Evolutionary conservation across 2,329 filamentous ascomycete species (phyloP).

Genomic region (Chaetomium olivaceum): DNA sequence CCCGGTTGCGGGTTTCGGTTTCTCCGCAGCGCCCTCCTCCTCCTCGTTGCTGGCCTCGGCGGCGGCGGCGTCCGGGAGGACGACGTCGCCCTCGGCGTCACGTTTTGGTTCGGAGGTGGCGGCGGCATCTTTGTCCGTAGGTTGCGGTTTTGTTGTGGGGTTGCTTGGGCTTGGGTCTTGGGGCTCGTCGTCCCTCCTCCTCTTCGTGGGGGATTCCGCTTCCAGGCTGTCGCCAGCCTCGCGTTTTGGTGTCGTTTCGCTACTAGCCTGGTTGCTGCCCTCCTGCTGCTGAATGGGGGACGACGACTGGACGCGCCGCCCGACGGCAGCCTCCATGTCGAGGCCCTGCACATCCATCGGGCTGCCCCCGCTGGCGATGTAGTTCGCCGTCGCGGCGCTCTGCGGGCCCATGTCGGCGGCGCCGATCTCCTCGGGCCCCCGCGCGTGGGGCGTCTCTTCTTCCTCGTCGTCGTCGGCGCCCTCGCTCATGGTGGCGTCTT

Average conservation of each 20-base stretch:
- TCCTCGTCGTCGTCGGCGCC: slow-evolving; percentile 41
- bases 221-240: slow-evolving; percentile 54
- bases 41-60: background rate
- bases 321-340: slow-evolving; percentile 62
- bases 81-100: slow-evolving; percentile 26
- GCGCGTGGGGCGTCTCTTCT: slow-evolving; percentile 73
- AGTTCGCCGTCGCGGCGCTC: slow-evolving; percentile 43
- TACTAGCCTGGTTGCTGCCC: slow-evolving; percentile 24
- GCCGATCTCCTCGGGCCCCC: slow-evolving; percentile 82
- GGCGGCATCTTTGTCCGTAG: background rate
- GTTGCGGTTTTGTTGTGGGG: slow-evolving; percentile 11
- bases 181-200: slow-evolving; percentile 47
- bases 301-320: slow-evolving; percentile 40
- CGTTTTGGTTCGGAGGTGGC: background rate
- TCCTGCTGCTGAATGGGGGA: slow-evolving; percentile 33
- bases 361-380: slow-evolving; percentile 41
- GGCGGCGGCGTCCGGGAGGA: slow-evolving; percentile 15
- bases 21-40: background rate
- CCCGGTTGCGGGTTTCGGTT: background rate
- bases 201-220: slow-evolving; percentile 44
- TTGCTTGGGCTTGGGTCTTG: background rate
- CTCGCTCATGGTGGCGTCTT: slow-evolving; percentile 36
- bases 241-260: slow-evolving; percentile 50
- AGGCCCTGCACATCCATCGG: slow-evolving; percentile 55
- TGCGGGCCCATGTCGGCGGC: slow-evolving; percentile 84